phyloP scores from a whole-genome alignment of 1,139 yeast genomes.

The Geotrichum europaeum region DNA sequence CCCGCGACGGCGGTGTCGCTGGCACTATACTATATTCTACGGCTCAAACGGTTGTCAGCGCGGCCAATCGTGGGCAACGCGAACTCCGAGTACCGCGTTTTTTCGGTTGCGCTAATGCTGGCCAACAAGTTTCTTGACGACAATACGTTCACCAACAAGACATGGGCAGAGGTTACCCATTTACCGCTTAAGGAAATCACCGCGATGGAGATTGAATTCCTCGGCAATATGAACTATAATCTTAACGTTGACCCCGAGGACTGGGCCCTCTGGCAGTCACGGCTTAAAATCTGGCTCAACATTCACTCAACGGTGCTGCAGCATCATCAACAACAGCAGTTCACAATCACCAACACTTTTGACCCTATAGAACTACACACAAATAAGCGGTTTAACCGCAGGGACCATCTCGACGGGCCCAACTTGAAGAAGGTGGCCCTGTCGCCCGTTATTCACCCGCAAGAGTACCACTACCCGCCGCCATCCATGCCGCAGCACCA shows the following conservation, averaged over 20 bases:
- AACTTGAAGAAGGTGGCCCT: neutral
- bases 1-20: conserved; percentile 34
- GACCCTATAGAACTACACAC: neutral
- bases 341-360: neutral
- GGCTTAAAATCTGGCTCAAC: conserved; percentile 26
- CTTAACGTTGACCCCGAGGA: conserved; percentile 27
- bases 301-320: conserved; percentile 18
- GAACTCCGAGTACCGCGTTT: conserved; percentile 48
- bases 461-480: neutral
- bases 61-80: conserved; percentile 31
- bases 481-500: neutral
- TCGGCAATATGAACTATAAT: conserved; percentile 31
- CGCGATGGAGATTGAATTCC: conserved; percentile 50
- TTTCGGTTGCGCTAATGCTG: conserved; percentile 63
- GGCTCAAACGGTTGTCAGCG: conserved; percentile 29
- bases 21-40: conserved; percentile 34
- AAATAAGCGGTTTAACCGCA: neutral
- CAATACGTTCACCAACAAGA: conserved; percentile 82
- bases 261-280: conserved; percentile 32
- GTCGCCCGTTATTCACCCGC: neutral
- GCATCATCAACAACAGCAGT: neutral
- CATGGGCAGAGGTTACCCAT: conserved; percentile 91
- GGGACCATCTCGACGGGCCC: neutral
- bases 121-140: conserved; percentile 93
- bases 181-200: conserved; percentile 54